Evolutionary conservation across 441 rosid species (phyloP).

Genomic region (Gossypium laxum): DNA sequence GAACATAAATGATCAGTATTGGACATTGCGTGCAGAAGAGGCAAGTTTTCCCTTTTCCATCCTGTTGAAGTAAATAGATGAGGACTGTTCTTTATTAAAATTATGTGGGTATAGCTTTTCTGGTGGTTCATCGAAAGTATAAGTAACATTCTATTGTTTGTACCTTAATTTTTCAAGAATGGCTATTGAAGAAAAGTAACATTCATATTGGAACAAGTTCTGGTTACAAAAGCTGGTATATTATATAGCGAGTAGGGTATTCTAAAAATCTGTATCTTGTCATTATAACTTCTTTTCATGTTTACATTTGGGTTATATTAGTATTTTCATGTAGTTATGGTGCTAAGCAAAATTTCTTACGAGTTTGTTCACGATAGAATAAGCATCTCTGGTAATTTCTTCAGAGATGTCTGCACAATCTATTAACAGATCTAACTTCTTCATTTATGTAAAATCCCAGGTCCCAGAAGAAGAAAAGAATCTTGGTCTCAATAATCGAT

Average conservation of each 20-base stretch:
- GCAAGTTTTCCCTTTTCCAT: conserved; percentile 18
- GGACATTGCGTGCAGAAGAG: conserved; percentile 46
- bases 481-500: conserved; percentile 70
- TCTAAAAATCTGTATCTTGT: background rate
- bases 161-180: background rate
- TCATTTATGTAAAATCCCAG: conserved; percentile 30
- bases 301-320: background rate
- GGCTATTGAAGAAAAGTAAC: background rate
- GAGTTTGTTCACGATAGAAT: background rate
- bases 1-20: conserved; percentile 37
- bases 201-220: background rate
- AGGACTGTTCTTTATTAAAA: background rate
- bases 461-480: conserved; percentile 92
- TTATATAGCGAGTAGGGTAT: background rate
- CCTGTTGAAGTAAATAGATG: background rate
- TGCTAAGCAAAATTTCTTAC: background rate
- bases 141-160: background rate
- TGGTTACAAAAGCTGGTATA: background rate
- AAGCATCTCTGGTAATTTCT: background rate
- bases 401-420: background rate
- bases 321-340: background rate
- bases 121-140: background rate
- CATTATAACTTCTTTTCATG: background rate
- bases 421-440: background rate
- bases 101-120: background rate